Base-by-base conservation (phyloP, 352 stramenopile species). In the Phytophthora idaei region DNA sequence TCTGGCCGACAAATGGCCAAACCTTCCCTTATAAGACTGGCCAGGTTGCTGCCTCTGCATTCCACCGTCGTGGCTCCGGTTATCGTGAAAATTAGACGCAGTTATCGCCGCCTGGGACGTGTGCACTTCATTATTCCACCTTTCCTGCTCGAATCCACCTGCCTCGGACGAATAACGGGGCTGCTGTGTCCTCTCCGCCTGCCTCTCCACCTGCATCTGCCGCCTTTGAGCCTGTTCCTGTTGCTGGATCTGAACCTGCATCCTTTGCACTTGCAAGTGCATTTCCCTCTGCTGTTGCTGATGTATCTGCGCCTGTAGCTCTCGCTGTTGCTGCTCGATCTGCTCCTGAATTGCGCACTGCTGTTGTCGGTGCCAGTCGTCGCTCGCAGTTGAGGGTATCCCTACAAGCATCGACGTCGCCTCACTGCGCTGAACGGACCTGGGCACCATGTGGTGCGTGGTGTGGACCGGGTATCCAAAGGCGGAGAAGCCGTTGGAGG, bases 281-380 rank as follows among this genome's bases (percentile, higher is more conserved):
- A 69, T 36, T 12, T 57, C 37, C 12, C 28, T 45, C 25, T 70
- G 70, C 5, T 59, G 17, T 15, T 69, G 41, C 29, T 71, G 52
- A 15, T 87, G 64, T 8, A n/a, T 54, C 41, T 58, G 48, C 4
- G 29, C 36, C 21, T 57, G 31, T 25, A 71, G 15, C 8, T 71
- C 39, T 5, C 42, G 54, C 34, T 71, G 57, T 3, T 57, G 27
- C 31, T 72, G 52, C 50, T 73, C 34, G 3, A 82, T 56, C 14
- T 74, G 69, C 1, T 61, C 48, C 39, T 64, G 62, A 28, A 71
- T 73, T 48, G 46, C n/a, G 11, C 29, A n/a, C 14, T 81, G 67
- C 21, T 74, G 69, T 39, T 69, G 44, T 39, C 21, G 28, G 8
- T 61, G 67, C 61, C 74, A 73, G 21, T 77, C 69, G 15, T 53